phyloP scores from a whole-genome alignment of 2,329 filamentous ascomycete species.

The Aphanocladium album region DNA sequence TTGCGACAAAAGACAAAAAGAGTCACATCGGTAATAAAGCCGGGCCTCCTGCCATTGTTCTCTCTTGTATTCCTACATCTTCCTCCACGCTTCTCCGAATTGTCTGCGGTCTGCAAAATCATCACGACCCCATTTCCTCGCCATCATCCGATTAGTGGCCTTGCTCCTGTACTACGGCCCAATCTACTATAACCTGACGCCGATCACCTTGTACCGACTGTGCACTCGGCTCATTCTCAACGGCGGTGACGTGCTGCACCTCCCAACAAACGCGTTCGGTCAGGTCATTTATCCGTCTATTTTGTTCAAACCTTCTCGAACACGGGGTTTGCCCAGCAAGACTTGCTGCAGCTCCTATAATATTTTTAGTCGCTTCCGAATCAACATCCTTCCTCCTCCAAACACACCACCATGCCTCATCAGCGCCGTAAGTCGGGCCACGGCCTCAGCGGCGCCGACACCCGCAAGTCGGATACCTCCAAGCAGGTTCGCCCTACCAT shows the following conservation, averaged over 20 bases:
- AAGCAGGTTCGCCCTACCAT: slow-evolving; percentile 45
- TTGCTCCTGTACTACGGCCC: slow-evolving; percentile 10
- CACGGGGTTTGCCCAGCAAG: neutral
- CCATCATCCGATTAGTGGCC: neutral
- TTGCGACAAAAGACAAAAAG: slow-evolving; percentile 5
- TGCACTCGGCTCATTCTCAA: slow-evolving; percentile 1
- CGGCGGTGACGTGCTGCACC: slow-evolving; percentile 2
- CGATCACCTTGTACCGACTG: neutral
- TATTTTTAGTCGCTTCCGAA: neutral
- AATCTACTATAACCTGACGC: slow-evolving; percentile 10
- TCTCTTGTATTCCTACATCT: neutral
- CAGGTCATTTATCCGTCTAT: neutral
- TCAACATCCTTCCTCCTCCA: slow-evolving; percentile 2
- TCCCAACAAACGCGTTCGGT: neutral
- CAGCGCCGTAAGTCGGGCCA: slow-evolving; percentile 53
- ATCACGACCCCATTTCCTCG: neutral
- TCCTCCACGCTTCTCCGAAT: neutral
- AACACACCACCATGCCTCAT: slow-evolving; percentile 44
- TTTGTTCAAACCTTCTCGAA: neutral
- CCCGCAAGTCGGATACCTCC: slow-evolving; percentile 44
- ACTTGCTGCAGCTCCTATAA: neutral
- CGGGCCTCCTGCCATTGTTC: neutral
- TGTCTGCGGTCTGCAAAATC: neutral
- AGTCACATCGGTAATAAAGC: slow-evolving; percentile 11
- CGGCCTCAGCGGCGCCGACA: slow-evolving; percentile 49